Conservation (phyloP, 2,329 filamentous ascomycete genomes). For the Gnomoniopsis smithogilvyi region DNA sequence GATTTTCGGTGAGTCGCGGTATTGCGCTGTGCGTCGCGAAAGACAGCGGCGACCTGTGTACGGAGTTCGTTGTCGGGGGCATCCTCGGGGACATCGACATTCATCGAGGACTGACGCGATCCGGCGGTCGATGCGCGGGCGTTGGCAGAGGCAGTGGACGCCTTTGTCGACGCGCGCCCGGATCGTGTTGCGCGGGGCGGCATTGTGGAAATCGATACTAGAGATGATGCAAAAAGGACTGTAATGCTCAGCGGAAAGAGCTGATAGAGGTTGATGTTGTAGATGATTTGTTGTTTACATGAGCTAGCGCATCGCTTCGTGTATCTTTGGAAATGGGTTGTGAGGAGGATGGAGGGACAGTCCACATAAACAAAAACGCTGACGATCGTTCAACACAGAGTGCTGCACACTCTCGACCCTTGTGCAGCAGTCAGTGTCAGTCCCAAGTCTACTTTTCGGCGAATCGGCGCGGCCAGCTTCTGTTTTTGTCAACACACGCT, state of each 20-base stretch:
- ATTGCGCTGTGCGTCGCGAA: constrained; percentile 81
- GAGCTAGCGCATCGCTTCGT: constrained; percentile 1
- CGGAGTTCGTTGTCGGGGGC: constrained; percentile 68
- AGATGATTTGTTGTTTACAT: background rate
- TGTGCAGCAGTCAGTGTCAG: background rate
- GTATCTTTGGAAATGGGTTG: background rate
- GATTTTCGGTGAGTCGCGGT: constrained; percentile 89
- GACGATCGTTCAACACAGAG: background rate
- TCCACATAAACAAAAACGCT: background rate
- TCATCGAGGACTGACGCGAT: constrained; percentile 44
- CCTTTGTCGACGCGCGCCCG: constrained; percentile 40
- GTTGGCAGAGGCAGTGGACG: constrained; percentile 36
- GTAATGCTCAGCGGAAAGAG: background rate
- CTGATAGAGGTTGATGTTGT: background rate
- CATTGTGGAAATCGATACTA: constrained; percentile 35
- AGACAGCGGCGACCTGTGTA: constrained; percentile 68
- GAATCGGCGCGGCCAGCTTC: background rate
- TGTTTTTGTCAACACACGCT: constrained; percentile 16
- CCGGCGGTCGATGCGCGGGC: constrained; percentile 40
- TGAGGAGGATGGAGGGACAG: background rate
- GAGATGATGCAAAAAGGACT: constrained; percentile 11
- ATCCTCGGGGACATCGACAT: constrained; percentile 64
- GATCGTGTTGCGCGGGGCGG: constrained; percentile 47
- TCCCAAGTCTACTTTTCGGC: no score
- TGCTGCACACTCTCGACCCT: background rate